Conservation (phyloP, 2,329 filamentous ascomycete species). For the Penicillium psychrosexuale region DNA sequence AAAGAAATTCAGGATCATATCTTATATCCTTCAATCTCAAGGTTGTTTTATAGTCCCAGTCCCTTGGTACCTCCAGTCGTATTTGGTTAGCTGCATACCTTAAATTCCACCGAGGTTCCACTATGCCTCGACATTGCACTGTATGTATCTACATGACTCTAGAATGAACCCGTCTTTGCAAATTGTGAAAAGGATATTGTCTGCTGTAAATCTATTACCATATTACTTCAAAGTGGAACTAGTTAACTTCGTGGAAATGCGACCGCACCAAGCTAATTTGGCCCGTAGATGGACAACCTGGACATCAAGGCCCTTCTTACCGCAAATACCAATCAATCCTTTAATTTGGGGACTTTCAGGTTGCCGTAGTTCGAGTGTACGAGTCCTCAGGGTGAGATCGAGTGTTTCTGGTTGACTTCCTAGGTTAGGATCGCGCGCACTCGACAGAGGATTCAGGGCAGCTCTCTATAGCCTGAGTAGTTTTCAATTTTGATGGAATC, state of each 20-base stretch:
- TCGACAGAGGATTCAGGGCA: conserved; percentile 31
- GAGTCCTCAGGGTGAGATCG: conserved; percentile 53
- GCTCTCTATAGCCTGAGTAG: conserved; percentile 18
- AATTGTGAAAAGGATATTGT: conserved; percentile 35
- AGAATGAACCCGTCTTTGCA: conserved; percentile 17
- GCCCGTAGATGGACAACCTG: conserved; percentile 19
- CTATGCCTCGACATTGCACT: conserved; percentile 17
- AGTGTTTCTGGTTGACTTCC: conserved; percentile 57
- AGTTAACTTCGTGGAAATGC: not conserved
- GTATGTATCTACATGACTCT: not conserved
- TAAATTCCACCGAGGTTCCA: not conserved
- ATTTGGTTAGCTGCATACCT: not conserved
- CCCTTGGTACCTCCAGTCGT: not conserved
- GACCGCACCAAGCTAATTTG: not conserved
- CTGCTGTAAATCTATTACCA: conserved; percentile 33
- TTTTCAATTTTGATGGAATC: not conserved
- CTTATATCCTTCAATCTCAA: not conserved
- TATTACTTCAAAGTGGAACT: not conserved
- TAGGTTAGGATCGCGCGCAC: conserved; percentile 47
- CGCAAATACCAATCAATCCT: conserved; percentile 51
- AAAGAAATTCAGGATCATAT: too few relatives aligned
- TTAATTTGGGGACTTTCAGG: conserved; percentile 60
- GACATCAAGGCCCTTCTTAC: conserved; percentile 49
- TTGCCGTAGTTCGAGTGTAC: conserved; percentile 59
- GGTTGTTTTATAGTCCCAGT: not conserved